Evolutionary conservation across 1,284 basidiomycete species (phyloP), one percentile per base, ranked within the genome.

Genomic region (Inonotus obliquus): DNA sequence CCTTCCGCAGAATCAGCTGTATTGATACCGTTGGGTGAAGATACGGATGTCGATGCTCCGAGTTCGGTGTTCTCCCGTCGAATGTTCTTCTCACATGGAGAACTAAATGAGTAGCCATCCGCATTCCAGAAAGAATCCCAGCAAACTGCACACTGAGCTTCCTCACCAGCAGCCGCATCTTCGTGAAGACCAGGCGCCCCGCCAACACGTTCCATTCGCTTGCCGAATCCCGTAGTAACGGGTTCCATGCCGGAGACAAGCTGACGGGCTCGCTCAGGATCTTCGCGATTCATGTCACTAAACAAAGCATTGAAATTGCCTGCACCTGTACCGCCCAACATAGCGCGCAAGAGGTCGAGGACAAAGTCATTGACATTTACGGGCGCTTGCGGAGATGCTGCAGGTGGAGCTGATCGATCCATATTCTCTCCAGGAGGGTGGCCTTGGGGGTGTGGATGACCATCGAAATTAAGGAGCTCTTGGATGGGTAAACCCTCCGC

Each of bases 91-190:
- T 58, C 14, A 27, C 45, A 49, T 25, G 69, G 69, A 25, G 65
- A 63, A 19, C 49, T 65, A 49, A 72, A 74, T 25, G 73, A 75
- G 35, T 76, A 79, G 29, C 77, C 79, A 47, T 84, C 82, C 0
- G 73, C 75, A 61, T 82, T 78, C 58, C 89, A 69, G 13, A 90
- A 68, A 44, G 74, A 76, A 66, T 91, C 89, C 85, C 85, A 90
- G 69, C 89, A 91, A 47, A 91, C 82, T 0, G 89, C 87, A 68
- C 89, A 91, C 5, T 80, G 80, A 35, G 78, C 76, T 63, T 78
- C 78, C 25, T 76, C 76, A 4, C 69, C 72, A 52, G 69, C 69
- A 2, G 73, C 70, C 4, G 75, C 76, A 13, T 74, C 79, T 39
- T 65, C 68, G 14, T 74, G 73, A 0, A 71, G 74, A 17, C 74